Conservation (phyloP, 75 land plant genomes). For the Gnetum montanum region DNA sequence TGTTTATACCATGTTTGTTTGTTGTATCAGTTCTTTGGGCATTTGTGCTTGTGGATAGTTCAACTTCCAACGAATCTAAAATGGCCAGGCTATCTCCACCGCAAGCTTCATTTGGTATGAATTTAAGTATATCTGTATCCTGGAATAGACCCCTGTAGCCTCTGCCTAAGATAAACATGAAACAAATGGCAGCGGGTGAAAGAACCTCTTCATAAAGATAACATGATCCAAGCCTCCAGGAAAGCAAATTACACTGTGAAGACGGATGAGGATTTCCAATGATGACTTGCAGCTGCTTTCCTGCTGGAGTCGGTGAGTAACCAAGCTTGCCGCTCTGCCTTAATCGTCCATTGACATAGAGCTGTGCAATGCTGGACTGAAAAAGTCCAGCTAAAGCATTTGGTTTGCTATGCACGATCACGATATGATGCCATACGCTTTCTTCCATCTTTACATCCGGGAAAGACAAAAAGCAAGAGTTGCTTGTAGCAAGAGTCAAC, state of each 20-base stretch:
- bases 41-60: conserved; percentile 31
- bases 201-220: conserved; percentile 96
- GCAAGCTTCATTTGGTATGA: conserved; percentile 95
- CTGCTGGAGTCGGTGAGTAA: conserved; percentile 79
- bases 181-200: conserved; percentile 66
- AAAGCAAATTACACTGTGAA: conserved; percentile 45
- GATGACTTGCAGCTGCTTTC: conserved; percentile 79
- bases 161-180: conserved; percentile 85
- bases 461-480: conserved; percentile 58
- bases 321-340: conserved; percentile 93
- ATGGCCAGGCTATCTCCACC: conserved; percentile 97
- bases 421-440: conserved; percentile 91
- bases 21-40: conserved; percentile 54
- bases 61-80: conserved; percentile 81
- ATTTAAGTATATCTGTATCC: conserved; percentile 76
- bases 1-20: conserved; percentile 26
- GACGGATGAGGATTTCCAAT: conserved; percentile 60
- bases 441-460: conserved; percentile 76
- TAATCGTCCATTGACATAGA: conserved; percentile 86
- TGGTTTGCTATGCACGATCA: conserved; percentile 92
- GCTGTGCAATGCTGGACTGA: conserved; percentile 87
- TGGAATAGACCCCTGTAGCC: conserved; percentile 95
- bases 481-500: conserved; percentile 84
- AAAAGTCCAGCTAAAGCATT: conserved; percentile 97
- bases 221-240: conserved; percentile 80